Percentiles rank a stretch among this genome's conserved stretches.
Evolutionary conservation across 1,139 yeast species (phyloP).

Genomic region (Schizosaccharomyces versatilis): DNA sequence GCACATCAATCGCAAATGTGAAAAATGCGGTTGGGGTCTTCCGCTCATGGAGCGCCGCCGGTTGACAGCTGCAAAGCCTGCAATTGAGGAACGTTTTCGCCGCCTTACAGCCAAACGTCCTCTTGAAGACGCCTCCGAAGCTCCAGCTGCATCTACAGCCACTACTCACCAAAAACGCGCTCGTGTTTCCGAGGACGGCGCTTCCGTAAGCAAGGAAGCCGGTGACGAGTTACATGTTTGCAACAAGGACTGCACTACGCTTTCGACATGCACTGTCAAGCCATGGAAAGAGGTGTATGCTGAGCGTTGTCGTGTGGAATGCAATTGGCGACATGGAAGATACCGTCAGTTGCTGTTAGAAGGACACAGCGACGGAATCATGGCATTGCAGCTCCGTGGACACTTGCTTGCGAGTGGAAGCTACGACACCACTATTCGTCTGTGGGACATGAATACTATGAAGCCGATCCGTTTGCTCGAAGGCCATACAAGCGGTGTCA

Average conservation of each 20-base stretch:
- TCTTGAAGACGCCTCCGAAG: neutral
- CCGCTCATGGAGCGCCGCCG: conserved; percentile 43
- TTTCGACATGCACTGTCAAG: neutral
- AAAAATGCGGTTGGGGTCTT: conserved; percentile 96
- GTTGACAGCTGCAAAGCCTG: conserved; percentile 15
- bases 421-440: conserved; percentile 87
- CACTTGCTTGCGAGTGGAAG: conserved; percentile 22
- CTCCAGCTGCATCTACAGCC: neutral
- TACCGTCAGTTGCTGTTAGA: conserved; percentile 41
- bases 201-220: neutral
- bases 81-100: conserved; percentile 12
- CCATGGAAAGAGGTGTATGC: conserved; percentile 94
- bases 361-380: conserved; percentile 76
- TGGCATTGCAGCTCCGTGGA: conserved; percentile 63
- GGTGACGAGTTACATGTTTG: neutral
- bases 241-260: neutral
- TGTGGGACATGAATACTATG: conserved; percentile 87
- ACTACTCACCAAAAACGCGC: neutral
- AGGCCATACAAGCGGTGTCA: conserved; percentile 71
- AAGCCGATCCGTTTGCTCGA: conserved; percentile 44
- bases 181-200: neutral
- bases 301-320: conserved; percentile 73
- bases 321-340: conserved; percentile 79
- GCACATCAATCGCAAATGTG: conserved; percentile 89
- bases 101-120: conserved; percentile 4